Conservation (phyloP, 257 asterid species). For the Cordia subcordata region DNA sequence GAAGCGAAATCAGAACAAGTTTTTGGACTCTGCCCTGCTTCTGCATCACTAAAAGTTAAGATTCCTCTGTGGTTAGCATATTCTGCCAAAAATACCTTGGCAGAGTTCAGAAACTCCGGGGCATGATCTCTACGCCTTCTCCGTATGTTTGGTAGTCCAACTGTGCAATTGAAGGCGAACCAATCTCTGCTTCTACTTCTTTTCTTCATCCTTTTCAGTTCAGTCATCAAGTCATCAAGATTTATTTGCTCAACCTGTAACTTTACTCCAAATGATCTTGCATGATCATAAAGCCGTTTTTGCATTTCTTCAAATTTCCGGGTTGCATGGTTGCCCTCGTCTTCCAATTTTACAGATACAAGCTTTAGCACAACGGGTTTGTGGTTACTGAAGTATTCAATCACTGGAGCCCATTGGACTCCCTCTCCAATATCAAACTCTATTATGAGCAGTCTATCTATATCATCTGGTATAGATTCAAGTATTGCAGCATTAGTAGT, state of each 20-base stretch:
- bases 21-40: conserved; percentile 21
- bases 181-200: conserved; percentile 32
- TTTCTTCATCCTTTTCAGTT: conserved; percentile 26
- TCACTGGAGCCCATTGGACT: conserved; percentile 47
- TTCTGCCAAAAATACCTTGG: conserved; percentile 29
- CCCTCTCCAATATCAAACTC: conserved; percentile 40
- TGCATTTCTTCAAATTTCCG: conserved; percentile 51
- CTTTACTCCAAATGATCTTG: conserved; percentile 30
- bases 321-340: conserved; percentile 13
- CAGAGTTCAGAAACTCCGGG: conserved; percentile 35
- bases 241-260: conserved; percentile 44
- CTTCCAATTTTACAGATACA: conserved; percentile 44
- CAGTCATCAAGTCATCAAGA: conserved; percentile 28
- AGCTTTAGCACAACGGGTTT: conserved; percentile 32
- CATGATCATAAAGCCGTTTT: conserved; percentile 41
- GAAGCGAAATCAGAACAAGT: conserved; percentile 23
- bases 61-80: conserved; percentile 32
- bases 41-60: conserved; percentile 59
- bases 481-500: conserved; percentile 33
- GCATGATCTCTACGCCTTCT: conserved; percentile 29
- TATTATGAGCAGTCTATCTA: conserved; percentile 18
- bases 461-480: conserved; percentile 26
- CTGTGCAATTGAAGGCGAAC: conserved; percentile 67
- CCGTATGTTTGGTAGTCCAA: conserved; percentile 63
- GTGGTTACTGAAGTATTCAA: conserved; percentile 46